Percentiles rank a stretch among this genome's conserved stretches.
Evolutionary conservation across 495 filamentous ascomycete species (phyloP).

Genomic region (Talaromyces stipitatus): DNA sequence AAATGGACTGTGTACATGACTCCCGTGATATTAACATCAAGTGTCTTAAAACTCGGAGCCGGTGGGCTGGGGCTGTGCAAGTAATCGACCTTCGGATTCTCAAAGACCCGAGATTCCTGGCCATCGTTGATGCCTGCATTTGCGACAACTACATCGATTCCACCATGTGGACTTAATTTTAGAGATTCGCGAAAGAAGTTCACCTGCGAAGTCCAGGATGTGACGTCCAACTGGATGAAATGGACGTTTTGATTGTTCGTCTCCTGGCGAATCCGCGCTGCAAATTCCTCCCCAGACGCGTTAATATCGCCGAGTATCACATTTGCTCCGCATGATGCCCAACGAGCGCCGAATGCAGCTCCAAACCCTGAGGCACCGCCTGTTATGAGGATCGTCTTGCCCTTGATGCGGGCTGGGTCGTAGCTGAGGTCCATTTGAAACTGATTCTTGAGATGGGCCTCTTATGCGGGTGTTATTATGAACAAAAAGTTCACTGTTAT

Average conservation of each 20-base stretch:
- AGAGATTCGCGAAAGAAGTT: constrained; percentile 47
- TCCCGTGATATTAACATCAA: constrained; percentile 57
- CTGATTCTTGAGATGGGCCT: too few relatives aligned
- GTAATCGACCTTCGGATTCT: not conserved
- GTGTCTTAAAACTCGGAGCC: constrained; percentile 39
- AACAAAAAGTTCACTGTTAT: too few relatives aligned
- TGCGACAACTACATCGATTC: constrained; percentile 56
- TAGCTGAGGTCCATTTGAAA: not conserved
- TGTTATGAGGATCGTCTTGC: constrained; percentile 42
- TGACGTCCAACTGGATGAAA: constrained; percentile 40
- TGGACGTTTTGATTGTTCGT: constrained; percentile 12
- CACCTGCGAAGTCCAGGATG: constrained; percentile 18
- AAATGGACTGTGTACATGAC: constrained; percentile 58
- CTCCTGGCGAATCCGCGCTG: constrained; percentile 7
- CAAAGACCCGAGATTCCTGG: not conserved
- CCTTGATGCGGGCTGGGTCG: constrained; percentile 15
- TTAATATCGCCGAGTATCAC: constrained; percentile 23
- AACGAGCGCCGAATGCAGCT: constrained; percentile 29
- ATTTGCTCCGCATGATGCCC: constrained; percentile 31
- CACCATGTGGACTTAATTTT: constrained; percentile 40
- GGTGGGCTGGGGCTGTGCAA: constrained; percentile 23
- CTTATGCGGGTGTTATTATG: too few relatives aligned
- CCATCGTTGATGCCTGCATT: constrained; percentile 56
- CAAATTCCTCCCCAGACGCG: constrained; percentile 14
- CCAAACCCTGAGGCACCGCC: constrained; percentile 44